A percentile compares a stretch with the other conserved stretches of the same genome.
These are phyloP conservation scores for Fusarium algeriense DNA, from an alignment of 2,329 filamentous ascomycete genomes.

Conservation along the genomic window DNA sequence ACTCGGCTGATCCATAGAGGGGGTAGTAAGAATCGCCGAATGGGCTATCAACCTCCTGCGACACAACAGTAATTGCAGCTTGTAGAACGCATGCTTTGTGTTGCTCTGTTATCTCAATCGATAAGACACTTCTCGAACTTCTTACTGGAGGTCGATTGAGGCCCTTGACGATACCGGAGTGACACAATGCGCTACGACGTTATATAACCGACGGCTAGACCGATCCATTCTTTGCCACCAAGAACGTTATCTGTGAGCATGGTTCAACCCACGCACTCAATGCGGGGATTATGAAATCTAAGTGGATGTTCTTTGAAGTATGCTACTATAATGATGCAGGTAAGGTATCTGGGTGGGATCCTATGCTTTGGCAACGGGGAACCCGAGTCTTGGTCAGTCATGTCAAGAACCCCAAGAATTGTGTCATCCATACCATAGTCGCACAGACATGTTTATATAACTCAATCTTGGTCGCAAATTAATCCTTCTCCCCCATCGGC, in stretches of 20 bases:
- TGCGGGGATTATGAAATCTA: fast-evolving
- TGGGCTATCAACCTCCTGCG: fast-evolving
- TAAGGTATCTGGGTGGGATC: background rate
- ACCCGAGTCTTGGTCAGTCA: background rate
- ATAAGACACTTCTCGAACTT: fast-evolving
- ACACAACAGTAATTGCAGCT: fast-evolving
- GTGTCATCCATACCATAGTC: slow-evolving; percentile 17
- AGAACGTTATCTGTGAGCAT: background rate
- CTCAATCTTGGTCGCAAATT: background rate
- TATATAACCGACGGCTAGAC: background rate
- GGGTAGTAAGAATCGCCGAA: too few relatives aligned
- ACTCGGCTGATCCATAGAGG: too few relatives aligned
- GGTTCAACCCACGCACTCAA: background rate
- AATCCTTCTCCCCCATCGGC: background rate
- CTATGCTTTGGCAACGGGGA: background rate
- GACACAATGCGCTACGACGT: background rate
- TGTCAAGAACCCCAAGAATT: slow-evolving; percentile 8
- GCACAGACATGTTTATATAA: slow-evolving; percentile 21
- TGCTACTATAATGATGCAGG: background rate
- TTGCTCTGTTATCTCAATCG: background rate
- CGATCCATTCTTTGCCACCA: background rate
- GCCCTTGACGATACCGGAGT: background rate
- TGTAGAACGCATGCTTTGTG: fast-evolving
- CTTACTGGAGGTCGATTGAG: too few relatives aligned
- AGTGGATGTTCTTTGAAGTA: background rate